Base-by-base conservation (phyloP, 164 flowering plant species). In the Vitis vinifera region DNA sequence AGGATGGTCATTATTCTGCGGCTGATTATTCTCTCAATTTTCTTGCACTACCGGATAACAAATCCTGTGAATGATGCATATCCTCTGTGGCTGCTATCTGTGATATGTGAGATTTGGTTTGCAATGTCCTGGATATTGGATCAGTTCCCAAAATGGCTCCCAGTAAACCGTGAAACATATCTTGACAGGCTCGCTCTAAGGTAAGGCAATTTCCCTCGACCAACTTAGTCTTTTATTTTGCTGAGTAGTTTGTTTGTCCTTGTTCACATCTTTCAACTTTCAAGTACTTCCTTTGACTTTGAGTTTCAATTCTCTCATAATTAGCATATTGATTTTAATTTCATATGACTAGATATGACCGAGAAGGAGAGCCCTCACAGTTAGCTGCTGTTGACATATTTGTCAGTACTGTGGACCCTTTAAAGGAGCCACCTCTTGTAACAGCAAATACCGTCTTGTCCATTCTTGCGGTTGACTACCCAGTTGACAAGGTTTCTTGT, bases 21-120 rank as follows among this genome's bases (percentile, higher is more conserved):
- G 60, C 94, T 93, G 16, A 72, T 90, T 56, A 79, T 93, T 73
- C 86, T 93, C 52, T 81, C 86, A 75, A 73, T 93, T 70, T 93
- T 93, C 84, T 80, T 93, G 83, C 93, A 93, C 75, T 93, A 93
- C 67, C 91, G 98, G 53, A 82, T 93, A 62, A 89, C 91, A 63
- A 88, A 93, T 75, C 98, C 98, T 23, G 98, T 93, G 71, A 70
- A 73, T 57, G 83, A 91, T 81, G 98, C 98, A 15, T 89, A 73
- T 80, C 80, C 90, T 47, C 74, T 93, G 71, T 93, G 98, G 98
- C 73, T 93, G 73, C 72, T 87, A 69, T 93, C 98, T 69, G 98
- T 93, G 52, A 91, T 93, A 57, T 93, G 97, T 82, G 98, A 93
- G 86, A 88, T 93, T 59, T 93, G 98, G 98, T 93, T 93, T 86